Conservation (phyloP, 1,284 basidiomycete genomes). For the Trametes versicolor region DNA sequence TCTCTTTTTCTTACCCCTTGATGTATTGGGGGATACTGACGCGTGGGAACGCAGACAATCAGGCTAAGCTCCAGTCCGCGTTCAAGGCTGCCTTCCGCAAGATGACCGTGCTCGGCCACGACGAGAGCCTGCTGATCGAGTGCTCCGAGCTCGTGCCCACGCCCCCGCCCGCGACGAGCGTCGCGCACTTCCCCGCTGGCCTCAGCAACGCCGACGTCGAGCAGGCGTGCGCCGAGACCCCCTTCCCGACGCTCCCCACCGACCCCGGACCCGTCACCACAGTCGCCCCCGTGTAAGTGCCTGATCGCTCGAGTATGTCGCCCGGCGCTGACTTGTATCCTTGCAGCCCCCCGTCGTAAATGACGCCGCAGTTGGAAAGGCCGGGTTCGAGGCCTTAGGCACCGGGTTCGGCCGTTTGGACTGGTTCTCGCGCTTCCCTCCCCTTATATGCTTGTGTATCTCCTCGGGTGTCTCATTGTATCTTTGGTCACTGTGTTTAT, state of each 20-base stretch:
- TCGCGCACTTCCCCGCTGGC: slow-evolving; percentile 41
- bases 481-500: no score
- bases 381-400: no score
- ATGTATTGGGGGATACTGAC: background rate
- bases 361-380: no score
- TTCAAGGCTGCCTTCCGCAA: slow-evolving; percentile 46
- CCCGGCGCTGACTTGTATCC: background rate
- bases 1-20: background rate
- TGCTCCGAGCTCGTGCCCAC: slow-evolving; percentile 42
- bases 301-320: background rate
- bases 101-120: slow-evolving; percentile 46
- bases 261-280: slow-evolving; percentile 44
- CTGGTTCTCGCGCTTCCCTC: no score
- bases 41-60: slow-evolving; percentile 35
- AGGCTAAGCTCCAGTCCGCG: slow-evolving; percentile 40
- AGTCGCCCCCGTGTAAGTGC: slow-evolving; percentile 44
- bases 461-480: background rate
- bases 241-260: slow-evolving; percentile 45
- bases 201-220: slow-evolving; percentile 38
- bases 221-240: slow-evolving; percentile 35
- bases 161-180: slow-evolving; percentile 31
- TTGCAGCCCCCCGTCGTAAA: slow-evolving; percentile 33
- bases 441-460: no score
- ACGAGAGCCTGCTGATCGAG: slow-evolving; percentile 38
- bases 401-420: no score